Evolutionary conservation across 345 rosid genomes (phyloP), one percentile per base, ranked within the genome.

Genomic region (Lepidium aucheri): DNA sequence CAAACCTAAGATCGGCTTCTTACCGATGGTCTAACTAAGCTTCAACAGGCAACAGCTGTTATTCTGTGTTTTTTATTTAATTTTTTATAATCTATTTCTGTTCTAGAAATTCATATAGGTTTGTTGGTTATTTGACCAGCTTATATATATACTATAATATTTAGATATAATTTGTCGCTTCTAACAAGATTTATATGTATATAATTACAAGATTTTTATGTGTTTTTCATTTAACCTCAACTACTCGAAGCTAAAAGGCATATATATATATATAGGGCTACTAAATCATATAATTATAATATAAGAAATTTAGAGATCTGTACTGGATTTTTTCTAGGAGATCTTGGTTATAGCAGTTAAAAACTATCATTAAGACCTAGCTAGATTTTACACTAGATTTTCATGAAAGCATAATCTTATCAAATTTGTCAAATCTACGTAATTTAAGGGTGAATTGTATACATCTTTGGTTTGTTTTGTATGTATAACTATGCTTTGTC

Each of bases 11-110:
- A 52, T 66, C 67, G 62, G 61, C 77, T 53, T 65, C 57, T 52
- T 59, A 66, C 72, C 67, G 41, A 51, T 52, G 77, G 77, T 73
- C 63, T 52, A 26, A 35, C 56, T 35, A 60, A 73, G 68, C 50
- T 66, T 11, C 38, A 36, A n/a, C 52, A 60, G 9, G 41, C 77
- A 59, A 58, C 72, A 66, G 63, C 68, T 73, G 77, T 51, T 58
- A 35, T 41, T 49, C 17, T 33, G 14, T 52, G 3, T 2, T 53
- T 20, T 62, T 35, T 38, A 20, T 20, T 20, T 20, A 20, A 4
- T 20, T 24, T 2, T 22, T 15, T 8, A 22, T 20, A 30, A 26
- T 26, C 3, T 28, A 14, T 71, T 3, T 7, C 12, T 53, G 17
- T 55, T 45, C n/a, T 34, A 50, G 4, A 60, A 17, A 28, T n/a